Percentiles rank a stretch among this genome's conserved stretches.
phyloP scores from a whole-genome alignment of 495 filamentous ascomycete genomes.

The Cercophora sp. region DNA sequence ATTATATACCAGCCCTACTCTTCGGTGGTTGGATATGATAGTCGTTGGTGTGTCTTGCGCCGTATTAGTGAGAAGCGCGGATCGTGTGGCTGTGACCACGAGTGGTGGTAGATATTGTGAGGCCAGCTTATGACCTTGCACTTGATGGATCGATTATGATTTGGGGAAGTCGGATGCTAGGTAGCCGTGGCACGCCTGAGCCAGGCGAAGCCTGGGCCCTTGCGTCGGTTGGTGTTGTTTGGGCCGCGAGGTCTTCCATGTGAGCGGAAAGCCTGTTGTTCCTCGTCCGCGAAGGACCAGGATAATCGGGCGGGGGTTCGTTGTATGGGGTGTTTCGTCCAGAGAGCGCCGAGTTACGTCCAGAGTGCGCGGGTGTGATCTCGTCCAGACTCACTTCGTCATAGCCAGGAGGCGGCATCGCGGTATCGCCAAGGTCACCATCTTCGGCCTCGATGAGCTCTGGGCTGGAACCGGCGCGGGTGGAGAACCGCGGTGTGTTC shows the following conservation, averaged over 20 bases:
- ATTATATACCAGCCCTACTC: too few species aligned
- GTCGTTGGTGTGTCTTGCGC: too few species aligned
- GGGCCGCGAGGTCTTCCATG: slow-evolving; percentile 24
- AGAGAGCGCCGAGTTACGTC: slow-evolving; percentile 26
- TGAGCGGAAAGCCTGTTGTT: slow-evolving; percentile 32
- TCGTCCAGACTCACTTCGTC: slow-evolving; percentile 52
- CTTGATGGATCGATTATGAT: slow-evolving; percentile 52
- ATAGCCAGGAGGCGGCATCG: slow-evolving; percentile 52
- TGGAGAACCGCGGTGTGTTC: slow-evolving; percentile 22
- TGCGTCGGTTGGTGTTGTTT: slow-evolving; percentile 12
- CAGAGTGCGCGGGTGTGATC: slow-evolving; percentile 27
- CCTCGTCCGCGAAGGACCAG: slow-evolving; percentile 29
- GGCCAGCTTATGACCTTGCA: slow-evolving; percentile 33
- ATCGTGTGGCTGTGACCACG: too few species aligned
- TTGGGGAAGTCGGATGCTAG: slow-evolving; percentile 37
- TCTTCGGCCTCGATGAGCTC: slow-evolving; percentile 43
- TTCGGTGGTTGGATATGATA: too few species aligned
- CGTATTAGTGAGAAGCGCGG: too few species aligned
- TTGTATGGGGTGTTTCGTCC: slow-evolving; percentile 32
- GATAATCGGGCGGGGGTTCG: slow-evolving; percentile 50
- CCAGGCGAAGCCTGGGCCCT: too few species aligned
- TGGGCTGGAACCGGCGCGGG: slow-evolving; percentile 34
- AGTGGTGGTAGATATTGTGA: too few species aligned
- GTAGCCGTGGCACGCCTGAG: too few species aligned
- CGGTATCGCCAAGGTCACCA: slow-evolving; percentile 43